Base-by-base conservation (phyloP, 805 yeast genomes). In the Candida chauliodis region DNA sequence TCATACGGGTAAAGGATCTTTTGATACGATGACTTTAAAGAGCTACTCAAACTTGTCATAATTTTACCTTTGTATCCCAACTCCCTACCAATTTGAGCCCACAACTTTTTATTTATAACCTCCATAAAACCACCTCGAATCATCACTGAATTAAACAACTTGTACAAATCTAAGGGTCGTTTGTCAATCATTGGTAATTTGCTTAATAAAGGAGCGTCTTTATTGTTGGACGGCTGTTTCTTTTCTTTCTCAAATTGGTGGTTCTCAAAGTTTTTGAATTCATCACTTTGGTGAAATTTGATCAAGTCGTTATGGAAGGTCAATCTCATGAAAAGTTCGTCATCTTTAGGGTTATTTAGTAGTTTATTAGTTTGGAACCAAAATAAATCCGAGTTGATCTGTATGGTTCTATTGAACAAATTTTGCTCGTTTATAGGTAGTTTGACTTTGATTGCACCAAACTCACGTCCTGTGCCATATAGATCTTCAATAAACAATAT, bases 41-140 rank as follows among this genome's bases (percentile, higher is more conserved):
- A 74, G 11, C 88, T 75, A 10, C 87, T 79, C 31, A 84, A 56
- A 9, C 88, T 80, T 22, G 85, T 79, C 75, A 81, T 79, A 36
- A 80, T 78, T 47, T 78, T 73, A 2, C 87, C 88, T 22, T 78
- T 73, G 53, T 80, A 84, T 0, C 95, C 95, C 35, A 87, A 61
- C 49, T 85, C 95, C 38, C 89, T 68, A 10, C 91, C 91, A 8
- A 87, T 74, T 51, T 84, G 88, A 1, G 88, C 88, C 96, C 95
- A 87, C 32, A 77, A 65, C 50, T 84, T 83, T 40, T 73, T 73
- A 39, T 71, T 58, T 32, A 83, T 75, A n/a, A 86, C 89, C 8
- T 59, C 67, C 8, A 69, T 66, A 52, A 69, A 79, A 0, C 95
- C 95, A 14, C 93, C 93, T 43, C 83, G 65, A 13, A 74, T 53